Evolutionary conservation across 306 rosid genomes (phyloP).

Genomic region (Alnus glutinosa): DNA sequence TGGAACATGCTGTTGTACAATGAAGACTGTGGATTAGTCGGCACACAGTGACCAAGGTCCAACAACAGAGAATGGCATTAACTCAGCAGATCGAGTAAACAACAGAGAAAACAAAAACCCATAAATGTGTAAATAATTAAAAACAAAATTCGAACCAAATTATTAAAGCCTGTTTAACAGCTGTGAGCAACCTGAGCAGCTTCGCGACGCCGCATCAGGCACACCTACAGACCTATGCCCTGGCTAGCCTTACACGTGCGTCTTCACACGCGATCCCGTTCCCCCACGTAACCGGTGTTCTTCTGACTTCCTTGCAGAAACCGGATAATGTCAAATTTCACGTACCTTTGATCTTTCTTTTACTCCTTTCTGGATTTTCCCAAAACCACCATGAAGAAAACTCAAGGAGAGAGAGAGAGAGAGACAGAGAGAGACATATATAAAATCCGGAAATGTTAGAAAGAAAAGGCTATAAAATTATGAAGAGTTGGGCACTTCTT

Average conservation of each 20-base stretch:
- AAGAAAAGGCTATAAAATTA: neutral
- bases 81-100: neutral
- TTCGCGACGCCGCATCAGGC: slow-evolving; percentile 58
- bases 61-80: neutral
- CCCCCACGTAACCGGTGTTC: slow-evolving; percentile 24
- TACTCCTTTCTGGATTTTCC: neutral
- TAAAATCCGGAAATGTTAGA: too few relatives aligned
- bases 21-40: neutral
- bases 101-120: neutral
- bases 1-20: neutral
- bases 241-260: slow-evolving; percentile 33
- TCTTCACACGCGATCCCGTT: slow-evolving; percentile 6
- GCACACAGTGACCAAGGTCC: neutral
- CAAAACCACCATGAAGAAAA: neutral
- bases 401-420: neutral
- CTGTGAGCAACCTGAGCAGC: slow-evolving; percentile 4
- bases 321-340: neutral
- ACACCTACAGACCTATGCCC: neutral
- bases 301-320: slow-evolving; percentile 4
- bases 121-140: neutral
- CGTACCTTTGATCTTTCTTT: neutral
- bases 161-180: slow-evolving; percentile 7
- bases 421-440: too few relatives aligned
- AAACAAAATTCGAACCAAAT: neutral
- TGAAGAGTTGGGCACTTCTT: slow-evolving; percentile 15